Base-by-base conservation (phyloP, 192 early-diverging fungal species). In the Glomus cerebriforme region DNA sequence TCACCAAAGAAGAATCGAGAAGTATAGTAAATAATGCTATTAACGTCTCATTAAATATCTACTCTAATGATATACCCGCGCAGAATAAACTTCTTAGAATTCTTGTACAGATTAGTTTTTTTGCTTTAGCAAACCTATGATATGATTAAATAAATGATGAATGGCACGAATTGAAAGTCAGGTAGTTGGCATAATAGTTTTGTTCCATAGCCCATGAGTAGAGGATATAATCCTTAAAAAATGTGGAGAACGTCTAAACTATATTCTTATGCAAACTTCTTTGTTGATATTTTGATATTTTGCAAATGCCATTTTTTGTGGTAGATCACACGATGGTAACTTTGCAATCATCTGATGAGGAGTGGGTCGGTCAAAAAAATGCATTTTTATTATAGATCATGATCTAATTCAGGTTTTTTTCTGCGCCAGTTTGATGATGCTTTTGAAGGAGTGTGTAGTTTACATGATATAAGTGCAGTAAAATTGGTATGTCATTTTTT, bases 21-120 rank as follows among this genome's bases (percentile, higher is more conserved):
- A 68, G 22, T 7, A 37, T 68, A 67, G 65, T 67, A 32, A 67
- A 67, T 32, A 67, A 67, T 67, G 31, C 31, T 32, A 67, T 67
- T 67, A 67, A 67, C 22, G 1, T 26, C 24, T 66, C 27, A 66
- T 27, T 29, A 19, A 66, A 66, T 66, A 66, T 66, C 12, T 66
- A 67, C 22, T 67, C 65, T 8, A 17, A 37, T 22, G 22, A 68
- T 39, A 68, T 13, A 68, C 24, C 34, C 7, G n/a, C 34, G 24
- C 26, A 27, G 32, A 68, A 68, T 39, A 68, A 68, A 37, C 66
- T 68, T 22, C 32, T 34, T 13, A 68, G 19, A 34, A 68, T 68
- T 13, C n/a, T 68, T 31, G n/a, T 31, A 34, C 34, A 68, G 34
- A 32, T 68, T 68, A 68, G 32, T 68, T 37, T 31, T 6, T 68